These are phyloP conservation scores for Solanum ossicruentum DNA, from an alignment of 257 asterid genomes.

Conservation along the genomic window DNA sequence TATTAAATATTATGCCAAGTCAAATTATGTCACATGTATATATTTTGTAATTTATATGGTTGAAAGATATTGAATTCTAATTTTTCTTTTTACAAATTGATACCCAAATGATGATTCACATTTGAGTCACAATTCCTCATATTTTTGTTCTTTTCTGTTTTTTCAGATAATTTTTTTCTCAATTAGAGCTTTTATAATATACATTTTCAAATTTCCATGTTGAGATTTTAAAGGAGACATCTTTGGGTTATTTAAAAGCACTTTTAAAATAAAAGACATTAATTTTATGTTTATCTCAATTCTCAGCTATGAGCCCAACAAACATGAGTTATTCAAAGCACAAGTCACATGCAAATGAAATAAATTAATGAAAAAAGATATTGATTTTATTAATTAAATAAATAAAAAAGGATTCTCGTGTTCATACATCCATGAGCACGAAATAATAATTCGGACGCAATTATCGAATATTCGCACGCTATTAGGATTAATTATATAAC, in stretches of 20 bases:
- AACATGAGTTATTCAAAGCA: slow-evolving; percentile 32
- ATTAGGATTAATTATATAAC: slow-evolving; percentile 13
- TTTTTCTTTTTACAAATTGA: neutral
- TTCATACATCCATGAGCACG: slow-evolving; percentile 5
- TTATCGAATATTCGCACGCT: slow-evolving; percentile 85
- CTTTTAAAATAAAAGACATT: neutral
- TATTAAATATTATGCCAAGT: too few species aligned
- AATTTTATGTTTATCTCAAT: neutral
- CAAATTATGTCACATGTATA: too few species aligned
- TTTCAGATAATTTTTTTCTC: neutral
- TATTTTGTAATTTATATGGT: too few species aligned
- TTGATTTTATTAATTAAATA: slow-evolving; percentile 44
- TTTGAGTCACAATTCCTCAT: neutral
- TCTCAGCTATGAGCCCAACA: neutral
- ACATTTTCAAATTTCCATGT: neutral
- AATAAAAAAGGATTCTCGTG: slow-evolving; percentile 17
- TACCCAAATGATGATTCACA: neutral
- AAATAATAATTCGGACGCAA: slow-evolving; percentile 27
- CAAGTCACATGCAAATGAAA: slow-evolving; percentile 37
- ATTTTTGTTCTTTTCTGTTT: neutral
- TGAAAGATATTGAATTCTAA: too few species aligned
- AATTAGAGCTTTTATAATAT: neutral
- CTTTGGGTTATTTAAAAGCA: neutral
- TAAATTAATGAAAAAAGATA: neutral
- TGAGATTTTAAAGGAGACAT: neutral